Evolutionary conservation across 805 yeast genomes (phyloP).

Genomic region (Kregervanrija pseudodelftensis): DNA sequence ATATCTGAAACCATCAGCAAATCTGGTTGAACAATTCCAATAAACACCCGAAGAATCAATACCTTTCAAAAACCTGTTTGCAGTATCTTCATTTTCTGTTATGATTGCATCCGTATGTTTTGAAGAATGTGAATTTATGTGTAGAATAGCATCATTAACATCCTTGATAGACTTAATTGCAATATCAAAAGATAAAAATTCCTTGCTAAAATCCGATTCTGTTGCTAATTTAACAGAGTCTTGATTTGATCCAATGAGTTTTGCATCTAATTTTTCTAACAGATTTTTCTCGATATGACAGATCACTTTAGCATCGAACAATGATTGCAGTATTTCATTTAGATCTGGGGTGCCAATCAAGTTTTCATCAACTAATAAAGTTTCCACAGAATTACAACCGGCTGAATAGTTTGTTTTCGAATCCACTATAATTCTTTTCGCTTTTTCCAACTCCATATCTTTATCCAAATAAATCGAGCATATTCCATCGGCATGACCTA

Average conservation of each 20-base stretch:
- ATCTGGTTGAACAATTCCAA: constrained; percentile 96
- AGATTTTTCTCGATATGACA: constrained; percentile 58
- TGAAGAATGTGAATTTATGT: constrained; percentile 87
- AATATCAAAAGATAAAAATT: constrained; percentile 75
- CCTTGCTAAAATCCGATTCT: constrained; percentile 70
- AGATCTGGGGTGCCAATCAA: constrained; percentile 20
- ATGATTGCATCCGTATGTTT: constrained; percentile 93
- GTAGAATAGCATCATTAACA: constrained; percentile 69
- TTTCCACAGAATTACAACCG: constrained; percentile 97
- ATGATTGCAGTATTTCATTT: constrained; percentile 23
- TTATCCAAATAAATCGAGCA: constrained; percentile 83
- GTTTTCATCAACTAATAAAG: constrained; percentile 55
- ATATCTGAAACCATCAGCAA: constrained; percentile 97
- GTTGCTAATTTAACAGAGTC: constrained; percentile 38
- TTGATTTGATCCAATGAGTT: constrained; percentile 9
- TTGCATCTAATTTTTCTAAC: constrained; percentile 24
- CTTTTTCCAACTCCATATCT: constrained; percentile 71
- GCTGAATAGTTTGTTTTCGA: constrained; percentile 96
- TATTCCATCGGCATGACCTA: constrained; percentile 98
- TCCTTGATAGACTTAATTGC: constrained; percentile 60
- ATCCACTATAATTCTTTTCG: constrained; percentile 69
- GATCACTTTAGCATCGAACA: constrained; percentile 63
- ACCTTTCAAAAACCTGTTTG: constrained; percentile 73
- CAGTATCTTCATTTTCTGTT: constrained; percentile 64
- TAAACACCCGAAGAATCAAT: constrained; percentile 94